These are phyloP conservation scores for Xylariaceae sp. DNA, from an alignment of 2,329 filamentous ascomycete species.

Conservation along the genomic window DNA sequence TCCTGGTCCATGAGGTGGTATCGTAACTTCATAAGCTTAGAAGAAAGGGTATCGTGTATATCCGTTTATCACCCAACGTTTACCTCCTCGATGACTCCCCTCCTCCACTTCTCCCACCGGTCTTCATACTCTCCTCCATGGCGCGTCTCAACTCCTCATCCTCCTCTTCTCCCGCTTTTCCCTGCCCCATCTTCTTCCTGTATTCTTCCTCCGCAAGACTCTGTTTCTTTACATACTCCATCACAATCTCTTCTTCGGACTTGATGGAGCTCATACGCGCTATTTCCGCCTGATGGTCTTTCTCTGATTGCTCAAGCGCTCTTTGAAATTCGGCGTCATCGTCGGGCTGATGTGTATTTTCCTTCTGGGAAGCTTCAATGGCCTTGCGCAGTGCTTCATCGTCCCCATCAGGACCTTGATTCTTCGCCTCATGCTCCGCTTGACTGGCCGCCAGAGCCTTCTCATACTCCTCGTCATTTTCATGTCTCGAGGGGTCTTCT, in stretches of 20 bases:
- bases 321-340: constrained; percentile 45
- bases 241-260: constrained; percentile 68
- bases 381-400: constrained; percentile 39
- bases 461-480: constrained; percentile 39
- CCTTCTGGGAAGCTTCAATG: constrained; percentile 40
- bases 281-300: constrained; percentile 43
- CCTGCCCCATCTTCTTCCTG: constrained; percentile 33
- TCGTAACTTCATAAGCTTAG: no score
- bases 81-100: constrained; percentile 2
- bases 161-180: constrained; percentile 28
- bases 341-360: constrained; percentile 13
- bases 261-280: constrained; percentile 40
- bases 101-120: constrained; percentile 9
- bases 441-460: constrained; percentile 41
- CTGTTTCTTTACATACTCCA: constrained; percentile 77
- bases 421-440: constrained; percentile 17
- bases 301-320: constrained; percentile 47
- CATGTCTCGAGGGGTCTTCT: constrained; percentile 20
- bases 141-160: constrained; percentile 28
- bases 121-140: constrained; percentile 30
- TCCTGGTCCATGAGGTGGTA: no score
- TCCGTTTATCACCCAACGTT: constrained; percentile 1
- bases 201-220: constrained; percentile 67
- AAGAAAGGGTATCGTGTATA: constrained; percentile 1
- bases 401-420: constrained; percentile 19